Evolutionary conservation across 2,329 filamentous ascomycete genomes (phyloP).

Genomic region (Stachybotrys chlorohalonatus): DNA sequence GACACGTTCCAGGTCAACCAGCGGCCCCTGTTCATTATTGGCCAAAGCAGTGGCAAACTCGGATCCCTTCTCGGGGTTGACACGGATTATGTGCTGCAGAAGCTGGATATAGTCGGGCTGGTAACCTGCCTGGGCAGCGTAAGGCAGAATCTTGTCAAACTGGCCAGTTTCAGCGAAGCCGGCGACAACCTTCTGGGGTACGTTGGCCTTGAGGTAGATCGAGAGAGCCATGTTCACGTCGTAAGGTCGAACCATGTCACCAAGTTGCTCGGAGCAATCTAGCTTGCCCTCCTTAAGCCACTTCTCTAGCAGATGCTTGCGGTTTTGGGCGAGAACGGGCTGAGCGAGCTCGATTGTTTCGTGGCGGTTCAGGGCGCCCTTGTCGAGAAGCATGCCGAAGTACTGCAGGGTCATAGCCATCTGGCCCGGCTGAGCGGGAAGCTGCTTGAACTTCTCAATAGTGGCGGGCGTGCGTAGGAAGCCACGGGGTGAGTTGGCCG

Average conservation of each 20-base stretch:
- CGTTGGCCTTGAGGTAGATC: constrained; percentile 86
- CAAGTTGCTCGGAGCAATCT: constrained; percentile 90
- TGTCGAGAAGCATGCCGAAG: constrained; percentile 94
- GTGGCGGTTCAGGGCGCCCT: constrained; percentile 84
- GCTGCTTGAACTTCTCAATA: constrained; percentile 89
- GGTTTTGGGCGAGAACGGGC: constrained; percentile 85
- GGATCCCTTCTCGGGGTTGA: constrained; percentile 86
- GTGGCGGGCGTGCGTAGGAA: constrained; percentile 92
- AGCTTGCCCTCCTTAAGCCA: constrained; percentile 97
- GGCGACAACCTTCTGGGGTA: constrained; percentile 88
- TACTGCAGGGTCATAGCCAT: constrained; percentile 95
- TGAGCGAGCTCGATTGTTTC: constrained; percentile 91
- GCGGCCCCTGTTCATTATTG: constrained; percentile 76
- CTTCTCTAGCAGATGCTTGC: constrained; percentile 94
- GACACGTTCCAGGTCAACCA: constrained; percentile 88
- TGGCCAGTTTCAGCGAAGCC: constrained; percentile 92
- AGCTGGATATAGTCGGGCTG: constrained; percentile 92
- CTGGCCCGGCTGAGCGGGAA: constrained; percentile 71
- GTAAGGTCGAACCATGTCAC: constrained; percentile 84
- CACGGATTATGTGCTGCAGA: constrained; percentile 82
- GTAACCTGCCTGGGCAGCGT: constrained; percentile 76
- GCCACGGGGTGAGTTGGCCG: constrained; percentile 89
- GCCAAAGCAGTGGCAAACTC: constrained; percentile 92
- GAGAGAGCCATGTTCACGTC: constrained; percentile 79
- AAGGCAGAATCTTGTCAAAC: constrained; percentile 93